Percentiles rank a stretch among this genome's conserved stretches.
phyloP scores from a whole-genome alignment of 495 filamentous ascomycete genomes.

The Parathielavia appendiculata region DNA sequence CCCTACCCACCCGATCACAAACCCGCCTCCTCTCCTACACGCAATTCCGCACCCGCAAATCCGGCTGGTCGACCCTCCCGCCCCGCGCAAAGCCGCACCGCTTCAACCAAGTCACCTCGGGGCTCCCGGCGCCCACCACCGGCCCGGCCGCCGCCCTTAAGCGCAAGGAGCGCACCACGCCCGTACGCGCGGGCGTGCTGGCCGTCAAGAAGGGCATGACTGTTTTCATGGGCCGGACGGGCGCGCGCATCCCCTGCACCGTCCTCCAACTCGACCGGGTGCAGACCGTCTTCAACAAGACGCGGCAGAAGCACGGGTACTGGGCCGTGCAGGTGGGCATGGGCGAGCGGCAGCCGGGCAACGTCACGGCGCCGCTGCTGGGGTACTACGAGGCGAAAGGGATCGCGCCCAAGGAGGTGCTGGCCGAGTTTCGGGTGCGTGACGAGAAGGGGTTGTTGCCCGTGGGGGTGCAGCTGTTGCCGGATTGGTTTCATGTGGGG shows the following conservation, averaged over 20 bases:
- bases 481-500: constrained; percentile 84
- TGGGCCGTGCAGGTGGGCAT: constrained; percentile 85
- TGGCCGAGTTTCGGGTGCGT: constrained; percentile 84
- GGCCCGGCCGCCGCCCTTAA: constrained; percentile 74
- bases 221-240: constrained; percentile 74
- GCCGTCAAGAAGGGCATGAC: constrained; percentile 94
- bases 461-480: constrained; percentile 66
- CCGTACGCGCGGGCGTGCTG: constrained; percentile 74
- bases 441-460: constrained; percentile 64
- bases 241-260: constrained; percentile 76
- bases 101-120: constrained; percentile 48
- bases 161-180: constrained; percentile 70
- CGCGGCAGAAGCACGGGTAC: constrained; percentile 73
- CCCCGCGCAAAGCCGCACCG: constrained; percentile 34
- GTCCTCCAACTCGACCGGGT: constrained; percentile 91
- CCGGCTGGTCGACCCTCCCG: constrained; percentile 50
- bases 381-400: constrained; percentile 78
- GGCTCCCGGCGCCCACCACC: constrained; percentile 56
- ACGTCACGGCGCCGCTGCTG: constrained; percentile 71
- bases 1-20: constrained; percentile 14
- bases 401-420: constrained; percentile 71
- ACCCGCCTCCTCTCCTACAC: constrained; percentile 42
- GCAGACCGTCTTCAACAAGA: constrained; percentile 82
- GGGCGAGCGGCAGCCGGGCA: constrained; percentile 68
- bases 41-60: constrained; percentile 46